These are phyloP conservation scores for Phytophthora macrochlamydospora DNA, from an alignment of 352 stramenopile genomes.

Conservation along the genomic window DNA sequence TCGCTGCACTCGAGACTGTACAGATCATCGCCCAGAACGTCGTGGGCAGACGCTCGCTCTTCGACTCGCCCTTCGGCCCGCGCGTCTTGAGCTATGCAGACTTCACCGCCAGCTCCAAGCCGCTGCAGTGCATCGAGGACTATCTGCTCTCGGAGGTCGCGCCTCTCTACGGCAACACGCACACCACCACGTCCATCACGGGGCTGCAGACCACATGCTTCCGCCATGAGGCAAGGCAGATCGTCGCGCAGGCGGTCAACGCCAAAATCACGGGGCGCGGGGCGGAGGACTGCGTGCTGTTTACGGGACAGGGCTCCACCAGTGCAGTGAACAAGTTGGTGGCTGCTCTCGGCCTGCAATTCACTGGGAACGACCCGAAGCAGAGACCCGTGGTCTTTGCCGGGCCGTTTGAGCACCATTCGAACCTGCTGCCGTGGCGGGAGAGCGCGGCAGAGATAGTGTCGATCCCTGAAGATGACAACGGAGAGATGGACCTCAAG, in stretches of 20 bases:
- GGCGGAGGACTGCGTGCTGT: slow-evolving; percentile 95
- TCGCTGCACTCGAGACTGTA: slow-evolving; percentile 31
- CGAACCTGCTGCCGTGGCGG: slow-evolving; percentile 97
- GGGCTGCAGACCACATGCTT: slow-evolving; percentile 93
- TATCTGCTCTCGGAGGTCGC: slow-evolving; percentile 90
- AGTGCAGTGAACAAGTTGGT: slow-evolving; percentile 86
- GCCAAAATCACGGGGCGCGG: slow-evolving; percentile 90
- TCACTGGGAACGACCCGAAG: slow-evolving; percentile 2
- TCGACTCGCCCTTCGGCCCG: slow-evolving; percentile 72
- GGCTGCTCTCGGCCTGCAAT: slow-evolving; percentile 59
- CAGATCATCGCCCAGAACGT: slow-evolving; percentile 49
- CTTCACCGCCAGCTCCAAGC: slow-evolving; percentile 93
- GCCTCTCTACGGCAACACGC: slow-evolving; percentile 97
- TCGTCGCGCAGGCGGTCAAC: slow-evolving; percentile 91
- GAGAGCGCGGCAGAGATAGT: slow-evolving; percentile 90
- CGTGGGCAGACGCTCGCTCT: slow-evolving; percentile 49
- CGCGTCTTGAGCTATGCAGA: slow-evolving; percentile 93
- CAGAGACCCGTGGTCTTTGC: slow-evolving; percentile 88
- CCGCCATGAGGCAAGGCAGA: slow-evolving; percentile 94
- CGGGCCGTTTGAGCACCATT: slow-evolving; percentile 97
- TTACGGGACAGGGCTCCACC: slow-evolving; percentile 90
- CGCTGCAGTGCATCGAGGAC: slow-evolving; percentile 88
- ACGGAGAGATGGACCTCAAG: slow-evolving; percentile 60
- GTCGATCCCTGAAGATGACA: slow-evolving; percentile 58
- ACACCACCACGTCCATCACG: slow-evolving; percentile 91